Base-by-base conservation (phyloP, 1,139 yeast genomes). In the Yamadazyma sp. region DNA sequence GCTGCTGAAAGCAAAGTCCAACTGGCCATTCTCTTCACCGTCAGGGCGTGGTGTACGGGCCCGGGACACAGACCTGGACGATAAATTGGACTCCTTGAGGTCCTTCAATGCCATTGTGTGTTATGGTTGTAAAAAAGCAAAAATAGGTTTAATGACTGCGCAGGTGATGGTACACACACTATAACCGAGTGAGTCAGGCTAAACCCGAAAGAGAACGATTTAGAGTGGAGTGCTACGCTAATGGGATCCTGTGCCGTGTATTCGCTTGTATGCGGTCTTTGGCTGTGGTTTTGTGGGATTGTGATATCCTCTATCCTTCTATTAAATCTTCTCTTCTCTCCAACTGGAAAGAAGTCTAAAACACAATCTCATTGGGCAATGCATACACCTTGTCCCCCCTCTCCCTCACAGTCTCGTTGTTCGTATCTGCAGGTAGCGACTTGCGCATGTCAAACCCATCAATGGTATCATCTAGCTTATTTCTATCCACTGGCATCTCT, bases 401-500 rank as follows among this genome's bases (percentile, higher is more conserved):
- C 1, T 57, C 59, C 39, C 90, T 59, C 3, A 79, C 68, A 6
- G 86, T 79, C 38, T 73, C 71, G 9, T 57, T 59, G 2, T 67
- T 57, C 1, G 47, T 56, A 52, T 84, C 92, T 27, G 84, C 56
- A 22, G 78, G 78, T 40, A 84, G 61, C 38, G 82, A 69, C 52
- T 80, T 77, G 40, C 92, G 65, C 95, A 85, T 86, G 56, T 86
- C 96, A 59, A 80, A 92, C 0, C 97, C 98, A 66, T 92, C 98
- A 31, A 78, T 72, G 34, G 80, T 82, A 50, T 85, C 92, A 48
- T 79, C 66, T 2, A 67, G 50, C 29, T 59, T 60, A 35, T 71
- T 73, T 29, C 76, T 55, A 38, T 73, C 76, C 23, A 64, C 63
- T 8, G 78, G 78, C 45, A 62, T 58, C 1, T 65, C 67, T 16